Evolutionary conservation across 2,329 filamentous ascomycete genomes (phyloP).

Genomic region (Neofusicoccum ribis): DNA sequence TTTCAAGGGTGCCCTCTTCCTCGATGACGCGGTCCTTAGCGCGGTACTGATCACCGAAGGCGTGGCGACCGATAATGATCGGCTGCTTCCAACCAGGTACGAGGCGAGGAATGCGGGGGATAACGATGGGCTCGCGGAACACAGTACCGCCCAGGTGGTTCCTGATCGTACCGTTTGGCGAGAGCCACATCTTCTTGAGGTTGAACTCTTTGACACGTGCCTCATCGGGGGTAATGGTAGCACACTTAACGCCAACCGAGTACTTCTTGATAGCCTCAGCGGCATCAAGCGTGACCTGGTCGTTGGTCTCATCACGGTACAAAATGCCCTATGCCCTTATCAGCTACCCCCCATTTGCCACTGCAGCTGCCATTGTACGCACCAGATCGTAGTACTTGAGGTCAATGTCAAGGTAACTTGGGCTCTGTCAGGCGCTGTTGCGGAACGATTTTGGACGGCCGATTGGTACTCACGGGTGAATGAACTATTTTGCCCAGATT

Average conservation of each 20-base stretch:
- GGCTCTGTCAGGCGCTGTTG: conserved; percentile 18
- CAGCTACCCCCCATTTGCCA: conserved; percentile 13
- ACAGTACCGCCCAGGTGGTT: conserved; percentile 85
- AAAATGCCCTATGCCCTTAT: conserved; percentile 63
- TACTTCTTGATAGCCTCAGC: conserved; percentile 99
- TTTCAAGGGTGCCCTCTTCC: conserved; percentile 83
- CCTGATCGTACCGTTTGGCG: conserved; percentile 85
- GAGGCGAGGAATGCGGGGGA: conserved; percentile 86
- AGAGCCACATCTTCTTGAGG: conserved; percentile 99
- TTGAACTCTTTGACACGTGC: conserved; percentile 96
- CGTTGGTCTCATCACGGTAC: conserved; percentile 94
- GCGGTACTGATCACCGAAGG: conserved; percentile 97
- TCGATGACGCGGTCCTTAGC: conserved; percentile 87
- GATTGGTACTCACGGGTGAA: conserved; percentile 62
- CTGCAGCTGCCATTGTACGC: conserved; percentile 24
- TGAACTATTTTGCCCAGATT: conserved; percentile 59
- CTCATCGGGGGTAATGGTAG: conserved; percentile 98
- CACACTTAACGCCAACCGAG: conserved; percentile 97
- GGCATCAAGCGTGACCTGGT: conserved; percentile 91
- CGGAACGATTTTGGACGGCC: not conserved
- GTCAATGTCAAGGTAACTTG: conserved; percentile 85
- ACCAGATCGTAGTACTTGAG: conserved; percentile 94
- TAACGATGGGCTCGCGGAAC: conserved; percentile 98
- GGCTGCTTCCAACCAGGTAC: conserved; percentile 98
- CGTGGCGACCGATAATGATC: conserved; percentile 98